These are phyloP conservation scores for Leccinum rimulosum DNA, from an alignment of 768 basidiomycete genomes.

Conservation along the genomic window DNA sequence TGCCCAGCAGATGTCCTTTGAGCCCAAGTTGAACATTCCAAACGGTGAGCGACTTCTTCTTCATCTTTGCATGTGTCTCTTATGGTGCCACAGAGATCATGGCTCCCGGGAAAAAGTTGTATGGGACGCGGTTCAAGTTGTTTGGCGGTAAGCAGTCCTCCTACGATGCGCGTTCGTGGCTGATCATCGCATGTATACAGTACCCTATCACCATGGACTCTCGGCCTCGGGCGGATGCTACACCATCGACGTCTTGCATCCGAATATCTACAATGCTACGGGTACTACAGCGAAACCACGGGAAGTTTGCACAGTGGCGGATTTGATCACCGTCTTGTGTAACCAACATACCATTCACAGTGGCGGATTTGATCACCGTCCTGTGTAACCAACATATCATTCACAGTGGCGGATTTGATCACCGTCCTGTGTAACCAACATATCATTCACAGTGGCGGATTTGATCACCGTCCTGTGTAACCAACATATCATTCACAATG, in stretches of 20 bases:
- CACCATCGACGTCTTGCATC: conserved; percentile 52
- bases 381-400: no score
- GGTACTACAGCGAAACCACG: conserved; percentile 30
- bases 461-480: no score
- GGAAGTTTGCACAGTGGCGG: conserved; percentile 35
- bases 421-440: no score
- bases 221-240: conserved; percentile 95
- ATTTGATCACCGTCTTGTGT: no score
- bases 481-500: no score
- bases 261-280: conserved; percentile 50
- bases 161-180: not conserved
- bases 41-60: conserved; percentile 40
- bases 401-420: no score
- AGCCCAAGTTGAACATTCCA: conserved; percentile 74
- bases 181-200: conserved; percentile 36
- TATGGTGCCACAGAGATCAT: conserved; percentile 49
- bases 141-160: conserved; percentile 64
- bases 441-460: no score
- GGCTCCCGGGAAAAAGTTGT: conserved; percentile 47
- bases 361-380: no score
- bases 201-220: conserved; percentile 89
- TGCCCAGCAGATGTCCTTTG: conserved; percentile 76
- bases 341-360: no score
- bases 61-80: not conserved
- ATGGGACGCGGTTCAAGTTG: conserved; percentile 65